Conservation (phyloP, 208 protist genomes). For the Leishmania lainsoni region DNA sequence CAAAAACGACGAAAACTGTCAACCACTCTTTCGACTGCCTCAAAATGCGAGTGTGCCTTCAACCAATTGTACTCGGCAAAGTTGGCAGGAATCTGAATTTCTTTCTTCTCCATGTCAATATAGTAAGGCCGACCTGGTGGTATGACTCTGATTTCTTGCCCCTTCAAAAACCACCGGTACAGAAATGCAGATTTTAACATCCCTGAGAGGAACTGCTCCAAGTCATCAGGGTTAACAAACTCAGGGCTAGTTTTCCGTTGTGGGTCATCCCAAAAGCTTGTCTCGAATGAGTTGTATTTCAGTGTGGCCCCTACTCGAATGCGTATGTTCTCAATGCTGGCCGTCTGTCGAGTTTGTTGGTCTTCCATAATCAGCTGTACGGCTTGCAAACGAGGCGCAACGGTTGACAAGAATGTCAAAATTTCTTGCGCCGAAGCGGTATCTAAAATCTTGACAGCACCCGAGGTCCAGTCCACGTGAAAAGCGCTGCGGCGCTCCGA, state of each 20-base stretch:
- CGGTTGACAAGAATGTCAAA: constrained; percentile 83
- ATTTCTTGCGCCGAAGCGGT: constrained; percentile 87
- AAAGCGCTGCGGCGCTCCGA: constrained; percentile 58
- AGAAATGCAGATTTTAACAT: constrained; percentile 75
- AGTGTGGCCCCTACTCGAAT: constrained; percentile 72
- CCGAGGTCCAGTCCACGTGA: constrained; percentile 84
- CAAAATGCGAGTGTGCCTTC: constrained; percentile 63
- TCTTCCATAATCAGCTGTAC: constrained; percentile 88
- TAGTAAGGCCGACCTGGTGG: constrained; percentile 73
- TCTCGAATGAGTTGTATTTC: constrained; percentile 84
- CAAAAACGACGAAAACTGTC: constrained; percentile 67
- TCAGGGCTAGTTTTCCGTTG: constrained; percentile 52
- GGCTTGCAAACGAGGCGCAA: constrained; percentile 87
- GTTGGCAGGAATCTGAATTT: constrained; percentile 84
- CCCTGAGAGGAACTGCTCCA: constrained; percentile 67
- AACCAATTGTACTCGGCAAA: constrained; percentile 89
- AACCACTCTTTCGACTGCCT: constrained; percentile 57
- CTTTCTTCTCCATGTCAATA: constrained; percentile 72
- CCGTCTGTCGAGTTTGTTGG: constrained; percentile 67
- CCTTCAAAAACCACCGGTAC: constrained; percentile 85
- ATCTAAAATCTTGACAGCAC: constrained; percentile 87
- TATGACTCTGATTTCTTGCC: constrained; percentile 75
- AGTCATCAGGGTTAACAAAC: constrained; percentile 78
- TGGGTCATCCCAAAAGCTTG: constrained; percentile 85
- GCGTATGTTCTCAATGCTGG: constrained; percentile 74